These are phyloP conservation scores for Aspergillus vadensis DNA, from an alignment of 2,329 filamentous ascomycete species.

Conservation along the genomic window DNA sequence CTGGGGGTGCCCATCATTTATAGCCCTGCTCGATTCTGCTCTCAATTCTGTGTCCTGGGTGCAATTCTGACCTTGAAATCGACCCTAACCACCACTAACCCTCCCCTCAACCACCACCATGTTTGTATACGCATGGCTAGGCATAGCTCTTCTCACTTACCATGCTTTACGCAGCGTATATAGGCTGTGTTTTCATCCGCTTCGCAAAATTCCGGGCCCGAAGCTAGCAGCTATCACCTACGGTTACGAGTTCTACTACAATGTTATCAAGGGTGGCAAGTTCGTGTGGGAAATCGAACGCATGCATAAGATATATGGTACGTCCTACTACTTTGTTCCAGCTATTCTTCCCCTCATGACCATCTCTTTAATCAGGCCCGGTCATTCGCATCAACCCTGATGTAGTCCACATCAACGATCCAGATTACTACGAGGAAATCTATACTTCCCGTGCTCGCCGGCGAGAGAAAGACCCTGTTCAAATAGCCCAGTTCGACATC, in stretches of 20 bases:
- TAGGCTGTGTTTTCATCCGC: background rate
- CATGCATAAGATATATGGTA: background rate
- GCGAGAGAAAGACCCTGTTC: conserved; percentile 30
- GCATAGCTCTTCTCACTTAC: background rate
- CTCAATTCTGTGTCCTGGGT: too few species aligned
- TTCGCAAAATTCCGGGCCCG: background rate
- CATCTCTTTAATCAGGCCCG: conserved; percentile 25
- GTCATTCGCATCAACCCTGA: conserved; percentile 38
- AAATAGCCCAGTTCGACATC: conserved; percentile 19
- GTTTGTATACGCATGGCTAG: background rate
- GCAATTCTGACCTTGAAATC: too few species aligned
- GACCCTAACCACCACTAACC: too few species aligned
- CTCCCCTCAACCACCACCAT: background rate
- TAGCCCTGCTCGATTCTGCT: too few species aligned
- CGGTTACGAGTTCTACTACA: background rate
- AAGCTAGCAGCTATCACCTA: background rate
- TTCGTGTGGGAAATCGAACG: background rate
- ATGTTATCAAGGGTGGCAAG: background rate
- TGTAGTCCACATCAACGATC: conserved; percentile 39
- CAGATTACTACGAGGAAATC: conserved; percentile 36
- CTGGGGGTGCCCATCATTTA: too few species aligned
- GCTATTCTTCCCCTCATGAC: too few species aligned
- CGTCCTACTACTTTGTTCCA: background rate
- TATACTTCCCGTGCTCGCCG: conserved; percentile 30
- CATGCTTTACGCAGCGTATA: background rate